Base-by-base conservation (phyloP, 2,329 filamentous ascomycete genomes). In the Tolypocladium guangdongense region DNA sequence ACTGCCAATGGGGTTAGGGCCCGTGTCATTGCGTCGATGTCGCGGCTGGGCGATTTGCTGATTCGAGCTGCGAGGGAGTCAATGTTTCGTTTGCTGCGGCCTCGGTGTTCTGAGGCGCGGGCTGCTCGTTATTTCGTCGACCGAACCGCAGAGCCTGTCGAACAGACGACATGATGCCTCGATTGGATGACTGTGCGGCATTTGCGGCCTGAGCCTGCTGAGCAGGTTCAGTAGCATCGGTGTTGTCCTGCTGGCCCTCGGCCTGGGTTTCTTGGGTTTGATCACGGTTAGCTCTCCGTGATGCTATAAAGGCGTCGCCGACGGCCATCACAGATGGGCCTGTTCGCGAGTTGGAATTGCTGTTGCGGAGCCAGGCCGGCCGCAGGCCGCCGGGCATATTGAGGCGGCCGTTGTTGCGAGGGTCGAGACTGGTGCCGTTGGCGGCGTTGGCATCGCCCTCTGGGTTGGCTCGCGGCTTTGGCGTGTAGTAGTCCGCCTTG, bases 401-500 rank as follows among this genome's bases (percentile, higher is more conserved):
- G 57, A 77, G 69, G 16, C 77, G 74, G 2, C 68, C 66, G 49
- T 73, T 72, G 50, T 65, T 69, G 36, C 71, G 70, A 38, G 70
- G 58, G 43, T 68, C 66, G 30, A 69, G 62, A 38, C 56, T 63
- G 10, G 55, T 53, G 14, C 56, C 61, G 47, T 61, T 60, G 24
- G 54, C 27, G 11, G 50, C 36, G 33, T 46, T 53, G 32, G 50
- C 50, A 30, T 60, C 57, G 18, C 52, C 53, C 16, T 72, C 68
- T 12, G 73, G 68, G 11, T 68, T 66, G 3, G 87, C 77, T 18
- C 90, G 87, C 50, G 90, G 89, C 71, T 97, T 97, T 0, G 93
- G 92, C 3, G 90, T 86, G 68, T 95, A 97, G 69, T 97, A 99
- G 66, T 99, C 93, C 41, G 92, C 89, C 73, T 99, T 99, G 77